phyloP scores from a whole-genome alignment of 1,284 basidiomycete genomes.

The Leucocoprinus gongylophorus region DNA sequence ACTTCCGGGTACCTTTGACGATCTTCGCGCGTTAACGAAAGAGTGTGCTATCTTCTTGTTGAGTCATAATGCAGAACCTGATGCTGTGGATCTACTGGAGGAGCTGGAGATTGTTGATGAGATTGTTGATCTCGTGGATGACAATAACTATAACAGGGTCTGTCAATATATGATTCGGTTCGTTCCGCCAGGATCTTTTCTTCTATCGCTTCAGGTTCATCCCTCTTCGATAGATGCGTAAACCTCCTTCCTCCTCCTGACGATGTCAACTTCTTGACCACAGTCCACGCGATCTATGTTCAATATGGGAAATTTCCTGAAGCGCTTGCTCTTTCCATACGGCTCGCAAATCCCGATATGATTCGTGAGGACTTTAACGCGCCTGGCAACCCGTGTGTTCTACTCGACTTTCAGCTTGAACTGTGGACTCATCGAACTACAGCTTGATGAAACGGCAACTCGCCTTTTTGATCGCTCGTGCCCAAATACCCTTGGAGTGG shows the following conservation, averaged over 20 bases:
- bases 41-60: constrained; percentile 91
- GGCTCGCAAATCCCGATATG: constrained; percentile 77
- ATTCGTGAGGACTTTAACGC: constrained; percentile 83
- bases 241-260: constrained; percentile 91
- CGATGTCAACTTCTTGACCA: constrained; percentile 85
- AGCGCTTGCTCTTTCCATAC: constrained; percentile 83
- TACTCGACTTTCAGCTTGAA: constrained; percentile 1
- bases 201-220: constrained; percentile 10
- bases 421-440: constrained; percentile 12
- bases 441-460: constrained; percentile 95
- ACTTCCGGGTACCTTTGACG: constrained; percentile 55
- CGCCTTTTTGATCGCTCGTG: constrained; percentile 88
- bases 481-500: constrained; percentile 92
- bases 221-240: constrained; percentile 58
- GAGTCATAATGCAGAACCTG: constrained; percentile 95
- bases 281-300: constrained; percentile 88
- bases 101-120: constrained; percentile 90
- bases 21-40: constrained; percentile 73
- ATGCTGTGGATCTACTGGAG: constrained; percentile 94
- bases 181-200: constrained; percentile 20
- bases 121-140: constrained; percentile 73
- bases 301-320: constrained; percentile 88
- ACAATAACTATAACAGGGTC: constrained; percentile 88
- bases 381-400: constrained; percentile 73
- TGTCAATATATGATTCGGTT: constrained; percentile 97